phyloP scores from a whole-genome alignment of 1,284 basidiomycete genomes.

The Stygiomarasmius scandens region DNA sequence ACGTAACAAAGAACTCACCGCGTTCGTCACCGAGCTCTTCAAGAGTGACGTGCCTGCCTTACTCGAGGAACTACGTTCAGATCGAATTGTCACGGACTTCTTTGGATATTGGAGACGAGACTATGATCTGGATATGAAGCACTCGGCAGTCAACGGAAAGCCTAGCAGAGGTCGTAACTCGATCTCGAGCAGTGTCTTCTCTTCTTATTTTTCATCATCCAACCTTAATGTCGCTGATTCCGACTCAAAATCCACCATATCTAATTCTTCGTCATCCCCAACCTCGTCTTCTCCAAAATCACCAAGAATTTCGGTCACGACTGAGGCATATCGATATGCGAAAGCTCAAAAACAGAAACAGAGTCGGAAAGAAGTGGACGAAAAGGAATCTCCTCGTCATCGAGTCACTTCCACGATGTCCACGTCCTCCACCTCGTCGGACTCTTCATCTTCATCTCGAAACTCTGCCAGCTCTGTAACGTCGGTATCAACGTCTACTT shows the following conservation, averaged over 20 bases:
- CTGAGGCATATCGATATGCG: constrained; percentile 9
- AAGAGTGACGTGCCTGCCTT: constrained; percentile 63
- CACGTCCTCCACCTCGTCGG: constrained; percentile 19
- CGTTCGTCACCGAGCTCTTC: constrained; percentile 61
- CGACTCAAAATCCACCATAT: background rate
- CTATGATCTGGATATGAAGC: constrained; percentile 56
- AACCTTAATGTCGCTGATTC: constrained; percentile 4
- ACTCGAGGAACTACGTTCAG: constrained; percentile 63
- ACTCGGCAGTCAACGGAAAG: constrained; percentile 13
- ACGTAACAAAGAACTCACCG: constrained; percentile 58
- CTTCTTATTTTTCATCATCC: constrained; percentile 15
- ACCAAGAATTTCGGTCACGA: constrained; percentile 4
- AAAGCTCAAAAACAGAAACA: constrained; percentile 2
- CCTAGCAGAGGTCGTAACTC: constrained; percentile 12
- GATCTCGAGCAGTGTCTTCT: constrained; percentile 32
- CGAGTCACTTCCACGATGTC: constrained; percentile 5
- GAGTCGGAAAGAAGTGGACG: constrained; percentile 16
- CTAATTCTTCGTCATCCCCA: constrained; percentile 2
- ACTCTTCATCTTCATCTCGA: constrained; percentile 17
- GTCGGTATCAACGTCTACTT: constrained; percentile 27
- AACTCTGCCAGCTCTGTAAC: constrained; percentile 31
- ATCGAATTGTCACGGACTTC: constrained; percentile 66
- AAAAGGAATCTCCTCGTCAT: background rate
- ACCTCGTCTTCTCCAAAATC: constrained; percentile 3
- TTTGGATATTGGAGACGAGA: constrained; percentile 78